Percentiles rank a stretch among this genome's conserved stretches.
phyloP scores from a whole-genome alignment of 2,329 filamentous ascomycete genomes.

The Aspergillus latus region DNA sequence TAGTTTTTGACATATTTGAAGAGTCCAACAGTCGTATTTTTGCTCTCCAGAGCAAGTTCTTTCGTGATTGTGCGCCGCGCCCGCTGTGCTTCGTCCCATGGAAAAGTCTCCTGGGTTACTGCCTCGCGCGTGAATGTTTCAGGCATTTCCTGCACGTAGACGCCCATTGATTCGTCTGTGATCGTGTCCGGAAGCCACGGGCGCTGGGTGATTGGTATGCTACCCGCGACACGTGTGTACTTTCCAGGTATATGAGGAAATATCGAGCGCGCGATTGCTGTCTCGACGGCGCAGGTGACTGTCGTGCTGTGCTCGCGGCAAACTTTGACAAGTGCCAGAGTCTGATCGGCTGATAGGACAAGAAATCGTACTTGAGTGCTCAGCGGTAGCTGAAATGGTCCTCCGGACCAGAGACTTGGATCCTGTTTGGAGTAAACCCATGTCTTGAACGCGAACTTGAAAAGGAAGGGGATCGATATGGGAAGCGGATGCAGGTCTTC shows the following conservation, averaged over 20 bases:
- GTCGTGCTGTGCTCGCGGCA: conserved; percentile 43
- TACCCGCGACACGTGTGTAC: conserved; percentile 33
- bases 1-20: conserved; percentile 45
- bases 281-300: conserved; percentile 44
- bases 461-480: conserved; percentile 38
- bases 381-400: conserved; percentile 24
- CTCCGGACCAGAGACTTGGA: conserved; percentile 40
- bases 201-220: conserved; percentile 41
- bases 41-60: conserved; percentile 28
- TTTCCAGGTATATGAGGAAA: conserved; percentile 33
- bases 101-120: conserved; percentile 24
- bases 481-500: conserved; percentile 44
- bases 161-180: conserved; percentile 39
- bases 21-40: conserved; percentile 37
- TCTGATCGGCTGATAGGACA: conserved; percentile 31
- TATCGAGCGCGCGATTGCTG: conserved; percentile 39
- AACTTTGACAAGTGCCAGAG: conserved; percentile 30
- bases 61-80: conserved; percentile 32
- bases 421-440: conserved; percentile 32
- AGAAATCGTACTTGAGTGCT: conserved; percentile 33
- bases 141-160: conserved; percentile 37
- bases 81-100: conserved; percentile 36
- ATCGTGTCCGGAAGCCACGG: conserved; percentile 37
- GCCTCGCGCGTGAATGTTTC: conserved; percentile 30
- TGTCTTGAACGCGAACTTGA: conserved; percentile 34